These are phyloP conservation scores for Sclerotinia borealis DNA, from an alignment of 2,329 filamentous ascomycete genomes.

Conservation along the genomic window DNA sequence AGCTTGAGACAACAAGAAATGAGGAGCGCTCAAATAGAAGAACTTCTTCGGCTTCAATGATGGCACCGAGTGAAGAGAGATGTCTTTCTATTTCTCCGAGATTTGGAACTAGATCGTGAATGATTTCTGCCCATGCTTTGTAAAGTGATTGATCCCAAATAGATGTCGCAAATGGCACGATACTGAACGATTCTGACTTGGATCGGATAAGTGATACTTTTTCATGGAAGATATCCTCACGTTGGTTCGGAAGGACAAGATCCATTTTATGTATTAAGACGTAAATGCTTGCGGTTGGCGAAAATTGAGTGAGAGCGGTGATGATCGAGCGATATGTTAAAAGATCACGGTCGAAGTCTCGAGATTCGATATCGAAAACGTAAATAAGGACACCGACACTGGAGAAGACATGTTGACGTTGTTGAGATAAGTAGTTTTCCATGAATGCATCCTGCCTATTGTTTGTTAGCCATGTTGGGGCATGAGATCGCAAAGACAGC, in stretches of 20 bases:
- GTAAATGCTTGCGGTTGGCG: conserved; percentile 75
- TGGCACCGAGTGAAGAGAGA: conserved; percentile 71
- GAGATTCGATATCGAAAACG: conserved; percentile 96
- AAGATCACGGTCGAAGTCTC: conserved; percentile 88
- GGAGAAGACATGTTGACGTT: conserved; percentile 92
- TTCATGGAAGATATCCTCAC: conserved; percentile 78
- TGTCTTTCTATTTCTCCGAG: conserved; percentile 81
- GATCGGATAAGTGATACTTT: conserved; percentile 70
- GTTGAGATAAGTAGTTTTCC: conserved; percentile 94
- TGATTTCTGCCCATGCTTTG: conserved; percentile 97
- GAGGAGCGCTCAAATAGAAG: conserved; percentile 93
- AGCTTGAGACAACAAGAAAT: conserved; percentile 92
- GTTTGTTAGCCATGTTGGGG: conserved; percentile 17
- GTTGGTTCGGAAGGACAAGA: conserved; percentile 73
- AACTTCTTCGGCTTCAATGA: conserved; percentile 89
- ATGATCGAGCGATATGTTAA: conserved; percentile 90
- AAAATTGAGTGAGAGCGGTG: conserved; percentile 80
- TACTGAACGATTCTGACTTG: conserved; percentile 66
- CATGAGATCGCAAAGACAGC: background rate
- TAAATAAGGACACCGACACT: conserved; percentile 97
- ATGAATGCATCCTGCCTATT: conserved; percentile 91
- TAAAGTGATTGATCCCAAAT: conserved; percentile 99
- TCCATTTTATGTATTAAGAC: conserved; percentile 99
- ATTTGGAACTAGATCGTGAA: conserved; percentile 96
- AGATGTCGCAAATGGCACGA: conserved; percentile 88